phyloP scores from a whole-genome alignment of 1,284 basidiomycete species.

The Naganishia sp. region DNA sequence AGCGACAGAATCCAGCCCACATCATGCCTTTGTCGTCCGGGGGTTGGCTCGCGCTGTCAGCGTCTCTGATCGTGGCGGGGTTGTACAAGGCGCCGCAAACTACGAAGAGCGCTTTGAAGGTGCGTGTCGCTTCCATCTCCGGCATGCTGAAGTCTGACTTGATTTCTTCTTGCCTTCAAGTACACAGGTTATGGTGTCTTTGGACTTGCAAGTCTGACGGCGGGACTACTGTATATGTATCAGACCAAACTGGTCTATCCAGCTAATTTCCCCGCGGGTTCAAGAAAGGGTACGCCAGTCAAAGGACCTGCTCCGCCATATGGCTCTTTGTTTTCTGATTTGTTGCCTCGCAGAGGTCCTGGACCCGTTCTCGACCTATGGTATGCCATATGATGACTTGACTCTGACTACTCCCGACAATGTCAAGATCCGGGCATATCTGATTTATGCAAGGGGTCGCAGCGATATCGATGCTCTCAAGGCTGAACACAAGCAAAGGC shows the following conservation, averaged over 20 bases:
- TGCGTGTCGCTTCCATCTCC: background rate
- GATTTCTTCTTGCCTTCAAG: background rate
- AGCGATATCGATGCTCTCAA: conserved; percentile 32
- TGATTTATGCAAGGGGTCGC: conserved; percentile 56
- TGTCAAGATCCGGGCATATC: conserved; percentile 63
- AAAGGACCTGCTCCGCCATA: background rate
- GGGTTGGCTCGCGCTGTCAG: conserved; percentile 8
- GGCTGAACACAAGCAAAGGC: conserved; percentile 33
- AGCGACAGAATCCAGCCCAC: no score
- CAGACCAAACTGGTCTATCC: conserved; percentile 89
- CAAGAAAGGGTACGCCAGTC: conserved; percentile 64
- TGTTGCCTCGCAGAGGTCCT: conserved; percentile 63
- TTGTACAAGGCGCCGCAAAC: conserved; percentile 14
- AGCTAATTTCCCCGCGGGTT: conserved; percentile 78
- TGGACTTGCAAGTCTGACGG: conserved; percentile 48
- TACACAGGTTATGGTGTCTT: conserved; percentile 12
- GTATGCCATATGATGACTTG: conserved; percentile 70
- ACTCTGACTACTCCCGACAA: conserved; percentile 66
- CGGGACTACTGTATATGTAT: conserved; percentile 74
- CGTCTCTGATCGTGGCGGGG: conserved; percentile 22
- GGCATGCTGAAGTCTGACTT: background rate
- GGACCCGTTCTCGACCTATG: conserved; percentile 64
- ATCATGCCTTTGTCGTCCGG: conserved; percentile 1
- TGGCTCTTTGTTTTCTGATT: background rate
- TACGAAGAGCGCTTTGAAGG: conserved; percentile 20